Base-by-base conservation (phyloP, 768 basidiomycete genomes). In the Kockovaella imperatae region DNA sequence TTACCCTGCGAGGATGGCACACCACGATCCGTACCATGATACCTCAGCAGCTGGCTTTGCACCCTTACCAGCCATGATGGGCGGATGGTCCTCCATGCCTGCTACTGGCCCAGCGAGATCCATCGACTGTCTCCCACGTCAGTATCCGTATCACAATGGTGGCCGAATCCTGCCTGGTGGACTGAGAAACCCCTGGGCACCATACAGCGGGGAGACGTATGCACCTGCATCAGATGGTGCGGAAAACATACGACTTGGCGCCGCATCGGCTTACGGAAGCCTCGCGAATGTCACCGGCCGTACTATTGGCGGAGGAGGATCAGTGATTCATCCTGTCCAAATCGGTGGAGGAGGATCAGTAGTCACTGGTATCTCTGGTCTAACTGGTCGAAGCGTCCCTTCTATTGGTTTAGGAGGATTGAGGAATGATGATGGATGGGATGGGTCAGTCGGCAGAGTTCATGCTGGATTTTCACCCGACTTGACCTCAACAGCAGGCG, bases 371-470 rank as follows among this genome's bases (percentile, higher is more conserved):
- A 11, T 24, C 23, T 6, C 23, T 25, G 40, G 20, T 7, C 23
- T 21, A 25, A n/a, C n/a, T n/a, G n/a, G n/a, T n/a, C n/a, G n/a
- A n/a, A 25, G n/a, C 23, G 21, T 10, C 15, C 35, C 2, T n/a
- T 35, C 47, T 10, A 32, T 24, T n/a, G 46, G 15, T 42, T 20
- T 23, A 6, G 38, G 42, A 26, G 43, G 46, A 21, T 11, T 29
- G 26, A 36, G 63, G 35, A 28, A 45, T 2, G 63, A 65, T 31
- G 63, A 65, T 31, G 57, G 60, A 18, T 62, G 64, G 60, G 43
- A 54, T 40, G 57, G 63, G 20, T 42, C 47, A n/a, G 5, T 45
- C 5, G 60, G 60, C 1, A 35, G 63, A 26, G 18, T 17, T 6
- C 64, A 62, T 51, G 3, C 29, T 13, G 53, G 51, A 18, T 50